Evolutionary conservation across 1,284 basidiomycete species (phyloP).

Genomic region (Boletus mariae): DNA sequence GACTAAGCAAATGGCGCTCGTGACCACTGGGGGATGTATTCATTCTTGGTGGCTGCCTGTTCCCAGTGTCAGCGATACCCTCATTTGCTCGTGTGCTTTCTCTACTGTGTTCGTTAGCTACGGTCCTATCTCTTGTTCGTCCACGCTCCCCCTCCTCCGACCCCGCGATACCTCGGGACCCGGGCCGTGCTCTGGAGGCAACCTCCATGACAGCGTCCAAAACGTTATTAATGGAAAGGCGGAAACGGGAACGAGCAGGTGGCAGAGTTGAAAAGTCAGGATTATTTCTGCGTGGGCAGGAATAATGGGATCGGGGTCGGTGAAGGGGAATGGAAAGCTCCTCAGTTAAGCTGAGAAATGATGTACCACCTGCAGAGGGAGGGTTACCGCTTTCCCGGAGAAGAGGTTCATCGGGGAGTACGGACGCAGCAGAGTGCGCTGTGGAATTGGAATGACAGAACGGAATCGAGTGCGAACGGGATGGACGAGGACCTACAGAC

Average conservation of each 20-base stretch:
- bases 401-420: slow-evolving; percentile 7
- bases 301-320: slow-evolving; percentile 4
- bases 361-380: not conserved
- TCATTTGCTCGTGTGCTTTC: slow-evolving; percentile 7
- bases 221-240: slow-evolving; percentile 36
- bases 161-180: not conserved
- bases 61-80: slow-evolving; percentile 2
- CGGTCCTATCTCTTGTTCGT: slow-evolving; percentile 17
- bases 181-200: slow-evolving; percentile 16
- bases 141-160: slow-evolving; percentile 23
- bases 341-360: slow-evolving; percentile 21
- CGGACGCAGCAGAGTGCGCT: slow-evolving; percentile 12
- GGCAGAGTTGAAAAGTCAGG: slow-evolving; percentile 1
- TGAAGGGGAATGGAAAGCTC: not conserved
- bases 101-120: not conserved
- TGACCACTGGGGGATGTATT: not conserved
- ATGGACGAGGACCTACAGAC: slow-evolving; percentile 1
- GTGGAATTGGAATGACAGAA: not conserved
- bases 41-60: not conserved
- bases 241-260: slow-evolving; percentile 32
- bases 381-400: slow-evolving; percentile 3
- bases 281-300: not conserved
- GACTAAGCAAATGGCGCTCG: slow-evolving; percentile 21
- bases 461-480: not conserved
- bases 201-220: slow-evolving; percentile 38